Conservation (phyloP, 768 basidiomycete genomes). For the Termitomyces sp. region DNA sequence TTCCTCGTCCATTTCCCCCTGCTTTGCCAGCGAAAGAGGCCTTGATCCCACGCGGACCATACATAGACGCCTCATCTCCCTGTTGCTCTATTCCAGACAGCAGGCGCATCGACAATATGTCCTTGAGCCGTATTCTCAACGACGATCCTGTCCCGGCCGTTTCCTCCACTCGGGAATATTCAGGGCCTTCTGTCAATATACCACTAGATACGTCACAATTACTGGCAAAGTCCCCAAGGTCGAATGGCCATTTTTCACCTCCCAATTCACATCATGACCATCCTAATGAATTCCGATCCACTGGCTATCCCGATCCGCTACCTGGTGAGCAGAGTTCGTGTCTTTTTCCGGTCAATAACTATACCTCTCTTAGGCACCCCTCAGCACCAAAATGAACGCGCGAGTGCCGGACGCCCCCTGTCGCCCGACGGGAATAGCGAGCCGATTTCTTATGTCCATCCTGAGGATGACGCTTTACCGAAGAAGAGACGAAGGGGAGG, state of each 20-base stretch:
- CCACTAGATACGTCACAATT: slow-evolving; percentile 13
- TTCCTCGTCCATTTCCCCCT: slow-evolving; percentile 5
- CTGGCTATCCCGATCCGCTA: slow-evolving; percentile 6
- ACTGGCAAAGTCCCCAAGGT: slow-evolving; percentile 13
- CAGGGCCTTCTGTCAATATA: slow-evolving; percentile 19
- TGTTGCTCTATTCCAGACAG: slow-evolving; percentile 1
- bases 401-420: slow-evolving; percentile 28
- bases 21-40: slow-evolving; percentile 4
- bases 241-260: slow-evolving; percentile 20
- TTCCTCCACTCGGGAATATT: slow-evolving; percentile 25
- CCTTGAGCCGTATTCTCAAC: slow-evolving; percentile 76
- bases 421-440: slow-evolving; percentile 30
- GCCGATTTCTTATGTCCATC: slow-evolving; percentile 22
- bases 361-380: slow-evolving; percentile 22
- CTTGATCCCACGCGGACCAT: slow-evolving; percentile 31
- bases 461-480: slow-evolving; percentile 20
- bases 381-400: slow-evolving; percentile 13
- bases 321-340: slow-evolving; percentile 5
- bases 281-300: slow-evolving; percentile 4
- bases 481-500: slow-evolving; percentile 46
- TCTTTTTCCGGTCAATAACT: slow-evolving; percentile 2
- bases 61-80: slow-evolving; percentile 2
- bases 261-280: background rate
- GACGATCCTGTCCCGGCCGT: slow-evolving; percentile 51
- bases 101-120: slow-evolving; percentile 39